Conservation (phyloP, 768 basidiomycete genomes). For the Lepiota brunneoincarnata region DNA sequence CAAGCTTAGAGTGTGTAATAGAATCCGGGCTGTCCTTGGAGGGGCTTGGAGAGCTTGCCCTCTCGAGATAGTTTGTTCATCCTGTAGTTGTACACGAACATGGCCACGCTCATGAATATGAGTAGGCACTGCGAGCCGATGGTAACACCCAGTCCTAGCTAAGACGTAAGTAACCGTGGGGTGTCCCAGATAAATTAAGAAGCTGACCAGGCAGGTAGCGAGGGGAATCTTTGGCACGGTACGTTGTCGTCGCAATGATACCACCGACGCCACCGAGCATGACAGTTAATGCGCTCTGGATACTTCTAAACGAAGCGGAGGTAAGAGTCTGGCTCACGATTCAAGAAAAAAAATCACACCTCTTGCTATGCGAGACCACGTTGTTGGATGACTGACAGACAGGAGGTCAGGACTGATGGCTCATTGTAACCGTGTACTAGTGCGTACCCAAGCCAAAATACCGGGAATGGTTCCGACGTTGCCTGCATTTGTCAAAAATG, state of each 20-base stretch:
- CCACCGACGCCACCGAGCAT: conserved; percentile 42
- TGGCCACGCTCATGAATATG: conserved; percentile 28
- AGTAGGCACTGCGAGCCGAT: conserved; percentile 39
- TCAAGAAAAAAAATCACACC: conserved; percentile 18
- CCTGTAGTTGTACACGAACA: conserved; percentile 32
- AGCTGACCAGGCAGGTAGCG: conserved; percentile 40
- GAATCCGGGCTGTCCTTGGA: conserved; percentile 36
- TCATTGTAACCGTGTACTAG: conserved; percentile 22
- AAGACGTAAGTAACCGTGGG: not conserved
- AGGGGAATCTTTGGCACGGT: conserved; percentile 39
- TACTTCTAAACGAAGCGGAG: conserved; percentile 20
- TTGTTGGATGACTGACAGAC: conserved; percentile 38
- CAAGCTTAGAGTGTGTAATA: conserved; percentile 33
- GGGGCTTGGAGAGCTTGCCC: conserved; percentile 27
- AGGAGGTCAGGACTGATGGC: not conserved
- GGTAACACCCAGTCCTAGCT: conserved; percentile 35
- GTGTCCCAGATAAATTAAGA: not conserved
- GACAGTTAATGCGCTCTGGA: conserved; percentile 38
- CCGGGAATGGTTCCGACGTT: conserved; percentile 42
- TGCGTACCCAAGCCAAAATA: conserved; percentile 33
- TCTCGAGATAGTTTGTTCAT: conserved; percentile 34
- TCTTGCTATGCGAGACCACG: conserved; percentile 46
- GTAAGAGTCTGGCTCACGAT: conserved; percentile 1
- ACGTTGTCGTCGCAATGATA: conserved; percentile 40
- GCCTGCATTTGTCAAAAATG: conserved; percentile 41